Percentiles rank a stretch among this genome's conserved stretches.
These are phyloP conservation scores for Fusarium vanettenii DNA, from an alignment of 2,329 filamentous ascomycete species.

Conservation along the genomic window DNA sequence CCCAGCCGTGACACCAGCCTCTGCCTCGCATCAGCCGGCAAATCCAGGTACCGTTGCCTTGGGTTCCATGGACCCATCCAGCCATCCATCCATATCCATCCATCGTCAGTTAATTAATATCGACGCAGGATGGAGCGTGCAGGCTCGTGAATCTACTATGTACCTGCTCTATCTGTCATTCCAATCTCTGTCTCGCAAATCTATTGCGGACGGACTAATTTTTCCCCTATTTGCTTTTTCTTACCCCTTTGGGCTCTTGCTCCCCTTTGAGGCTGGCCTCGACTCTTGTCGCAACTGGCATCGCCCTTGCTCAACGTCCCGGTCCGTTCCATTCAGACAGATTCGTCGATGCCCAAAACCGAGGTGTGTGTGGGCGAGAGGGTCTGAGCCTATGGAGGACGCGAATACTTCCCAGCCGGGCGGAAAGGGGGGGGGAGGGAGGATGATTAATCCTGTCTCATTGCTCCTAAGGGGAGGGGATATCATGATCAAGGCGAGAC, in stretches of 20 bases:
- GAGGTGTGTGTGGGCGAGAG: constrained; percentile 8
- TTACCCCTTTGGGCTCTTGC: constrained; percentile 11
- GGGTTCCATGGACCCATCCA: constrained; percentile 11
- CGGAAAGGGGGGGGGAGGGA: constrained; percentile 18
- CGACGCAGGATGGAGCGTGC: constrained; percentile 7
- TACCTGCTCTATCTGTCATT: constrained; percentile 10
- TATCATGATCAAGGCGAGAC: constrained; percentile 27
- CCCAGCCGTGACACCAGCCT: constrained; percentile 5
- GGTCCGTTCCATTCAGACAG: constrained; percentile 17
- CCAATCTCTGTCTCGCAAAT: constrained; percentile 25
- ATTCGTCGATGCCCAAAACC: constrained; percentile 33
- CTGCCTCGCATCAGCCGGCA: constrained; percentile 15
- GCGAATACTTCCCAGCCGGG: constrained; percentile 8
- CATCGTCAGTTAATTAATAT: background rate
- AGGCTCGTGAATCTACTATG: constrained; percentile 11
- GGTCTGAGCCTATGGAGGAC: constrained; percentile 24
- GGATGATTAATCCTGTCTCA: constrained; percentile 14
- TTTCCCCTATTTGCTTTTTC: constrained; percentile 12
- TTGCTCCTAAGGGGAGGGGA: background rate
- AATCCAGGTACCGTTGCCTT: constrained; percentile 27
- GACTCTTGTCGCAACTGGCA: constrained; percentile 31
- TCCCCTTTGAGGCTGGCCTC: constrained; percentile 11
- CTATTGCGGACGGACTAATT: background rate
- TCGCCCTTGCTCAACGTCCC: constrained; percentile 26
- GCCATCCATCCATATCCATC: background rate